Percentiles rank a stretch among this genome's conserved stretches.
Conservation (phyloP, 1,284 basidiomycete genomes). For the Puccinia polysora region DNA sequence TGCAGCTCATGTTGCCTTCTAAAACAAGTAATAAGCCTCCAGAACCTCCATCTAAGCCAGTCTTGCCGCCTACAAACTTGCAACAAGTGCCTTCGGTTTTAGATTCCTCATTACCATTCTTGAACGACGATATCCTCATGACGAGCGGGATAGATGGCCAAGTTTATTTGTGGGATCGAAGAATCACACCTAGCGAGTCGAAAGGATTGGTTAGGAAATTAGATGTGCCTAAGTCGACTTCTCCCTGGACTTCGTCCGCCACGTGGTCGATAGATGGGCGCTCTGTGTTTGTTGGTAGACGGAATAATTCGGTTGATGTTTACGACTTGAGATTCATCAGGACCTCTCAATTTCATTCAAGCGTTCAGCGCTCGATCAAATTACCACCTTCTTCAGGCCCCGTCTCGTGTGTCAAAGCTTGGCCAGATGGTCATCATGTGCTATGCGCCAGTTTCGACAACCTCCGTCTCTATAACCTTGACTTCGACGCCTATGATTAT, state of each 20-base stretch:
- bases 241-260: conserved; percentile 94
- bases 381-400: conserved; percentile 82
- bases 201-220: conserved; percentile 69
- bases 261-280: conserved; percentile 85
- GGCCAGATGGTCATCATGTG: conserved; percentile 79
- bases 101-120: conserved; percentile 51
- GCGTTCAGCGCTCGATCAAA: conserved; percentile 63
- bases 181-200: conserved; percentile 59
- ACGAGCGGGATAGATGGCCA: conserved; percentile 88
- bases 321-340: conserved; percentile 76
- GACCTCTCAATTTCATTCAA: too few species aligned
- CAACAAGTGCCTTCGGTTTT: conserved; percentile 48
- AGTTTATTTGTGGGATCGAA: conserved; percentile 81
- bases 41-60: too few species aligned
- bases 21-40: too few species aligned
- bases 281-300: conserved; percentile 82
- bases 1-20: too few species aligned
- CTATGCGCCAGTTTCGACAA: conserved; percentile 84
- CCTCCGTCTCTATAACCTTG: conserved; percentile 86
- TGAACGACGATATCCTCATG: conserved; percentile 74
- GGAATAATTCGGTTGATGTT: conserved; percentile 85
- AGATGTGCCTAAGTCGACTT: conserved; percentile 79
- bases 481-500: conserved; percentile 67
- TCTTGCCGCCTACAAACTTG: conserved; percentile 2
- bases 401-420: conserved; percentile 79